Conservation (phyloP, 2,329 filamentous ascomycete species). For the Fusarium nygamai region DNA sequence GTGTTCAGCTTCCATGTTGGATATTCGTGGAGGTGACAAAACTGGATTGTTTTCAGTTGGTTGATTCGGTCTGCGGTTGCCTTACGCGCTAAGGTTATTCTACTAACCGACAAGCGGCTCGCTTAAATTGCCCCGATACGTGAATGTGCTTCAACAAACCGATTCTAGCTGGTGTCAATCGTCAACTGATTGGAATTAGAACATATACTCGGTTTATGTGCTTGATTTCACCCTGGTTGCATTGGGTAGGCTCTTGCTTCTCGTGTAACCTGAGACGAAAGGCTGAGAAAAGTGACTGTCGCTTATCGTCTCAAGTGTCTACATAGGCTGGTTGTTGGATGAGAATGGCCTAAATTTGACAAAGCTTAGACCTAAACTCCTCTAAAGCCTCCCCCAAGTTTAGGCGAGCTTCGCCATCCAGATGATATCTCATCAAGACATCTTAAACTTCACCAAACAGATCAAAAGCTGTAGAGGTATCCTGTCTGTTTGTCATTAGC, state of each 20-base stretch:
- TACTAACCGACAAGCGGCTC: background rate
- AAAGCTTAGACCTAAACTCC: too few species aligned
- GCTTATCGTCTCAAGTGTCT: background rate
- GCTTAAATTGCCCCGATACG: background rate
- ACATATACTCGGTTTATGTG: background rate
- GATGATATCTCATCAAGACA: background rate
- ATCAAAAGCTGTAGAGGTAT: too few species aligned
- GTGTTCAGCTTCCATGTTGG: background rate
- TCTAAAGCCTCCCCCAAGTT: too few species aligned
- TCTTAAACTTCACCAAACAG: background rate
- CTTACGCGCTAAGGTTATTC: background rate
- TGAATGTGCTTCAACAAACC: background rate
- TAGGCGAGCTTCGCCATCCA: too few species aligned
- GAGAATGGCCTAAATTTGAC: too few species aligned
- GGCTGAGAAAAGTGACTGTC: accelerated
- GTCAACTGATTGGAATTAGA: too few species aligned
- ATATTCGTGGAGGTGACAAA: background rate
- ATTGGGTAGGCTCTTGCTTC: background rate
- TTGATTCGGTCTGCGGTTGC: background rate
- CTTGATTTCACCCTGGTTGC: background rate
- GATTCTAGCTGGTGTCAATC: background rate
- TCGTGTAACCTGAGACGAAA: too few species aligned
- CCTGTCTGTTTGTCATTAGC: accelerated
- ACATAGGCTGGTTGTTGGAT: too few species aligned
- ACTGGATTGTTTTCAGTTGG: background rate